Base-by-base conservation (phyloP, 2,329 filamentous ascomycete species). In the Didymella pinodella region DNA sequence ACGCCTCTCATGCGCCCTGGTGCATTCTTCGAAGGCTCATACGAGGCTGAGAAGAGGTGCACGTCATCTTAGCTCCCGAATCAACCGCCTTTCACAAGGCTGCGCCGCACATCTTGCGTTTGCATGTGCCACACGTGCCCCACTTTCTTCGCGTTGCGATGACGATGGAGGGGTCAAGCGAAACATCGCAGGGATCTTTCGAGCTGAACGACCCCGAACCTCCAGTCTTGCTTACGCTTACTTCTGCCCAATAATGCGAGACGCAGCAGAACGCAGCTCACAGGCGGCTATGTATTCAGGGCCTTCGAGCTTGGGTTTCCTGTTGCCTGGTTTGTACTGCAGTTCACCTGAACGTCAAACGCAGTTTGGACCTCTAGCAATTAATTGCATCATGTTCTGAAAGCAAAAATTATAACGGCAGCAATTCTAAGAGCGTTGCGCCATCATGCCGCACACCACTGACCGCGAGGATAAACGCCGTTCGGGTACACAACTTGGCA, bases 101-200 rank as follows among this genome's bases (percentile, higher is more conserved):
- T 54, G 22, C 54, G 53, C 53, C 52, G 26, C 48, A 36, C 28
- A 26, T 43, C 29, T 46, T 61, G 52, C 44, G 53, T 56, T 26
- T 45, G 43, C 46, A 26, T 46, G 57, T 53, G 55, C 52, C 51
- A 55, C 52, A 61, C 14, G 16, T 60, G 58, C 58, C 58, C 53
- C 58, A 36, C 58, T 31, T 44, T 29, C 7, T 10, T 43, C n/a
- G 38, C 31, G 48, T 34, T 28, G 28, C n/a, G 44, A 53, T 53
- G 57, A 52, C 48, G 57, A 53, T 48, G 52, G 44, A 45, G 57
- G 48, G 51, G 56, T 38, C 31, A 36, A 32, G 28, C 41, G 46
- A 45, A 45, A 48, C 44, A 40, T 16, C 38, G 48, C 31, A 48
- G 44, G 47, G 41, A 32, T 7, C 48, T 28, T n/a, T 14, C 22